These are phyloP conservation scores for Sclerotinia trifoliorum DNA, from an alignment of 2,329 filamentous ascomycete species.

Conservation along the genomic window DNA sequence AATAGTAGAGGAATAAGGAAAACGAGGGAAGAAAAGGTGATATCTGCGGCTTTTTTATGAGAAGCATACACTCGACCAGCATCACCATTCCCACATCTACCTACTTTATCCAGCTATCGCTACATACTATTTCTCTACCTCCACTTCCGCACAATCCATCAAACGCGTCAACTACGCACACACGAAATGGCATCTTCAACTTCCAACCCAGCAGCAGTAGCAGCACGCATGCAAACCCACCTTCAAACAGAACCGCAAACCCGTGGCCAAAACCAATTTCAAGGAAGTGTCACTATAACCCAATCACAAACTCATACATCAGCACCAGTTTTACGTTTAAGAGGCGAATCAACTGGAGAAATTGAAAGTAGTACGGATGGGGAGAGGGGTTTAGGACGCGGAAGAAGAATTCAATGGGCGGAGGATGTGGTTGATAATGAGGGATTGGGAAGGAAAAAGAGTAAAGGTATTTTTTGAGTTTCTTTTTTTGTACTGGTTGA, in stretches of 20 bases:
- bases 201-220: neutral
- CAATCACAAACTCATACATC: constrained; percentile 11
- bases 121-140: neutral
- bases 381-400: constrained; percentile 21
- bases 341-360: constrained; percentile 32
- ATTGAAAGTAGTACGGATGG: constrained; percentile 15
- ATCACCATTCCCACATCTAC: too few relatives aligned
- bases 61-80: too few relatives aligned
- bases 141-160: neutral
- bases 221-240: too few relatives aligned
- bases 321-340: constrained; percentile 34
- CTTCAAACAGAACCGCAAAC: neutral
- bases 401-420: constrained; percentile 80
- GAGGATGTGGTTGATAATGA: constrained; percentile 95
- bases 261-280: neutral
- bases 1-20: too few relatives aligned
- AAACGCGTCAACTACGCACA: neutral
- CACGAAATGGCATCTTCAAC: neutral
- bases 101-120: too few relatives aligned
- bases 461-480: constrained; percentile 66
- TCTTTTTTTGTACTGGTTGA: neutral
- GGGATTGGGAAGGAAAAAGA: constrained; percentile 87
- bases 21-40: too few relatives aligned
- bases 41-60: too few relatives aligned
- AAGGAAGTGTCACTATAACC: neutral